These are phyloP conservation scores for Talaromyces wortmannii DNA, from an alignment of 495 filamentous ascomycete species.

Conservation along the genomic window DNA sequence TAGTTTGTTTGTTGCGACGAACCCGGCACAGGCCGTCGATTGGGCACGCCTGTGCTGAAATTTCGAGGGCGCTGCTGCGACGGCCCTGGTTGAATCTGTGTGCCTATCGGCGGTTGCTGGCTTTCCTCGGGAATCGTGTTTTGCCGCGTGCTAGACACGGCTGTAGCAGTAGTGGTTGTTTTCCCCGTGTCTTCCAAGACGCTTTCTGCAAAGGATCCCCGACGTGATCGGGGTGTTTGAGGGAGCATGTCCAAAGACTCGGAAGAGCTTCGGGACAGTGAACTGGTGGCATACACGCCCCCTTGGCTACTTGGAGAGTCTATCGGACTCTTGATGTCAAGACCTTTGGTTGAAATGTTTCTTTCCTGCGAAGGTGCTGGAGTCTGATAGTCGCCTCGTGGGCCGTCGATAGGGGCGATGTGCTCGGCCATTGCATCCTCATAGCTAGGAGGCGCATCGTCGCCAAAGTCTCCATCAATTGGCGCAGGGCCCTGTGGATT, in stretches of 20 bases:
- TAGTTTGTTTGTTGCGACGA: not conserved
- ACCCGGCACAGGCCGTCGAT: conserved; percentile 6
- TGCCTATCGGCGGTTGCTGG: not conserved
- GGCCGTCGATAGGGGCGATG: conserved; percentile 58
- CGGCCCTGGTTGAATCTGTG: not conserved
- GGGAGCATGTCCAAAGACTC: conserved; percentile 43
- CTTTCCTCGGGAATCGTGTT: not conserved
- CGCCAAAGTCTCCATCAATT: conserved; percentile 29
- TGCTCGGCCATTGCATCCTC: conserved; percentile 86
- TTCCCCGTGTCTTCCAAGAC: not conserved
- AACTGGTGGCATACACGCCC: conserved; percentile 13
- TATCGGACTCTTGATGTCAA: conserved; percentile 35
- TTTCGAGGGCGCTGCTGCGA: not conserved
- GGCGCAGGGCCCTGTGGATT: conserved; percentile 12
- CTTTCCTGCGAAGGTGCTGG: conserved; percentile 34
- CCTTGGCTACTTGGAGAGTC: conserved; percentile 20
- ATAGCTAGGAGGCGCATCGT: conserved; percentile 71
- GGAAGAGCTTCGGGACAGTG: conserved; percentile 23
- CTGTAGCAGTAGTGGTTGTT: not conserved
- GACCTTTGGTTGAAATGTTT: conserved; percentile 24
- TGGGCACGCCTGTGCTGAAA: conserved; percentile 2
- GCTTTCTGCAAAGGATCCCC: conserved; percentile 3
- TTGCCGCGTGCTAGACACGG: not conserved
- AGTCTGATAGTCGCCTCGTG: conserved; percentile 57
- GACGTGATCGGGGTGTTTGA: conserved; percentile 20